Percentiles rank a stretch among this genome's conserved stretches.
These are phyloP conservation scores for Pleurotus djamor DNA, from an alignment of 768 basidiomycete genomes.

Conservation along the genomic window DNA sequence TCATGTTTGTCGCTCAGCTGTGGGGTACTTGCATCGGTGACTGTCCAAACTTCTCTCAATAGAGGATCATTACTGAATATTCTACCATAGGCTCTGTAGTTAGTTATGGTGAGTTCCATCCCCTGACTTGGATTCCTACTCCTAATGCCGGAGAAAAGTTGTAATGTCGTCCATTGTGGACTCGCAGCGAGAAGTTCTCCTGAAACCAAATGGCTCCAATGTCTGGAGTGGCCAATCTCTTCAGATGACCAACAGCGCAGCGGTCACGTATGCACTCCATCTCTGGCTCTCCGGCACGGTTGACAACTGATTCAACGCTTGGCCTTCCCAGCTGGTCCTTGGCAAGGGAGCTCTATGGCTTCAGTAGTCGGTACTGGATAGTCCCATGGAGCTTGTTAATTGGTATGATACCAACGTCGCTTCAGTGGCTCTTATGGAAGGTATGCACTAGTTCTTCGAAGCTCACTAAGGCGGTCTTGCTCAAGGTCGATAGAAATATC, in stretches of 20 bases:
- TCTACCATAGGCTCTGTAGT: constrained; percentile 21
- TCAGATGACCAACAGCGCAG: constrained; percentile 54
- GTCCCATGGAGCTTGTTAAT: constrained; percentile 52
- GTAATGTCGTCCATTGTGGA: constrained; percentile 58
- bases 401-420: constrained; percentile 47
- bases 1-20: constrained; percentile 62
- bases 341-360: constrained; percentile 54
- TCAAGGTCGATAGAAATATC: constrained; percentile 39
- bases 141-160: constrained; percentile 23
- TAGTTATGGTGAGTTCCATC: constrained; percentile 29
- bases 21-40: constrained; percentile 56
- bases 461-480: not conserved
- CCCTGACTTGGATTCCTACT: not conserved
- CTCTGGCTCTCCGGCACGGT: constrained; percentile 16
- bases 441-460: constrained; percentile 21
- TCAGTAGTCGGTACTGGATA: constrained; percentile 52
- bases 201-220: constrained; percentile 52
- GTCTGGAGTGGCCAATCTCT: constrained; percentile 43
- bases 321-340: constrained; percentile 59
- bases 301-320: constrained; percentile 41
- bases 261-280: constrained; percentile 34
- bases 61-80: not conserved
- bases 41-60: not conserved
- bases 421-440: constrained; percentile 55
- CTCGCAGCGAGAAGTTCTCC: constrained; percentile 50